Conservation (phyloP, 495 filamentous ascomycete genomes). For the Hyphodiscus hymeniophilus region DNA sequence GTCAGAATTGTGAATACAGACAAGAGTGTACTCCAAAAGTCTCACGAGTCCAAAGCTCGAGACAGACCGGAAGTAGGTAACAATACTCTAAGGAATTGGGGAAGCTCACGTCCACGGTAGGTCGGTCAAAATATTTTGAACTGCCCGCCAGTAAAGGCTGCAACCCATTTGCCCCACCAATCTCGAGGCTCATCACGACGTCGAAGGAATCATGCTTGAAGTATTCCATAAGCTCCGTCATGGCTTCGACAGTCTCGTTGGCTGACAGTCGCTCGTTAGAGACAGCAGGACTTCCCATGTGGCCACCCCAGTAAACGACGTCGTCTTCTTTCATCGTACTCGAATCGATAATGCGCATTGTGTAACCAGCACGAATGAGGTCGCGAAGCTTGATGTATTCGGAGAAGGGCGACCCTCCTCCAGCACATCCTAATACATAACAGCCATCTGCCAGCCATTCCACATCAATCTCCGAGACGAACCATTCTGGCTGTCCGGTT, state of each 20-base stretch:
- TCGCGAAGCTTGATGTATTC: constrained; percentile 21
- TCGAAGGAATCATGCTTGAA: constrained; percentile 22
- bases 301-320: constrained; percentile 16
- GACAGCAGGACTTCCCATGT: constrained; percentile 19
- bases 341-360: constrained; percentile 20
- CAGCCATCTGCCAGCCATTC: constrained; percentile 37
- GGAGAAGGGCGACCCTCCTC: constrained; percentile 28
- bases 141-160: constrained; percentile 25
- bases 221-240: constrained; percentile 27
- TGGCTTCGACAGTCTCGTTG: constrained; percentile 26
- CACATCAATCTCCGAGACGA: constrained; percentile 17
- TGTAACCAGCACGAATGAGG: constrained; percentile 18
- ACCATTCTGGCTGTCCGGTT: constrained; percentile 12
- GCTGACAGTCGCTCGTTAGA: constrained; percentile 28
- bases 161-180: constrained; percentile 33
- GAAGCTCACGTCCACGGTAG: constrained; percentile 32
- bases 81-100: no score
- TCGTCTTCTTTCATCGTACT: constrained; percentile 13
- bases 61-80: no score
- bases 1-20: no score
- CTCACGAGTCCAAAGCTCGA: no score
- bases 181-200: constrained; percentile 28
- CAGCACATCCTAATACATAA: constrained; percentile 41
- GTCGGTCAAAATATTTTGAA: constrained; percentile 21
- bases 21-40: no score